Evolutionary conservation across 768 basidiomycete species (phyloP), one percentile per base, ranked within the genome.

Genomic region (Pleurotus ostreatus): DNA sequence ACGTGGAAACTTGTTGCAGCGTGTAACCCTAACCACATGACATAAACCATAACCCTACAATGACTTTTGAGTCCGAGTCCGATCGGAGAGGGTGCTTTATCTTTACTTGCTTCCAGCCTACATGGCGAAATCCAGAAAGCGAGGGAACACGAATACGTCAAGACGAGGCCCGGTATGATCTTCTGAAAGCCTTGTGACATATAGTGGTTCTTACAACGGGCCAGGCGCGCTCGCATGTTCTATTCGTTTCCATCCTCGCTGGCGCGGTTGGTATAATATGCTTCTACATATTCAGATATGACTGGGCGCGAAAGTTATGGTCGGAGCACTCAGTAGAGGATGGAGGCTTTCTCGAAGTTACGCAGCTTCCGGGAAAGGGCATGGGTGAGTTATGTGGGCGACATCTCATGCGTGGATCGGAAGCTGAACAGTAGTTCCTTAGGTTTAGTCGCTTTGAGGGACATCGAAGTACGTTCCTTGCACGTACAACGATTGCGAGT

Each of bases 21-120:
- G 65, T 63, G 66, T 67, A 63, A 61, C 65, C 66, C 62, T 67
- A 67, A 67, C 66, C 66, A 8, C 34, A 41, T 8, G 37, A n/a
- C 22, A 34, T 25, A 38, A 22, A 53, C 65, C 51, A 37, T 53
- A 53, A 41, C 51, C 39, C 20, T 51, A 30, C 3, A 5, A 40
- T 15, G 11, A 44, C 41, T 44, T 34, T 44, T 34, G 30, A 34
- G 11, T 34, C 30, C 30, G 9, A 34, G 30, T 34, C 30, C 30
- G 30, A 34, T 34, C 9, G 9, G 11, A 11, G 30, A 34, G 30
- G 30, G 9, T 9, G 30, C 2, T 3, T 34, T 34, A 34, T 34
- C 30, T 34, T 34, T 2, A 3, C 30, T 34, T 34, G 8, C 30
- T 34, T 34, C 30, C 11, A 34, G 30, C 30, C 9, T 34, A 34